A percentile compares a stretch with the other conserved stretches of the same genome.
These are phyloP conservation scores for Yamadazyma blattariae DNA, from an alignment of 1,139 yeast species.

Conservation along the genomic window DNA sequence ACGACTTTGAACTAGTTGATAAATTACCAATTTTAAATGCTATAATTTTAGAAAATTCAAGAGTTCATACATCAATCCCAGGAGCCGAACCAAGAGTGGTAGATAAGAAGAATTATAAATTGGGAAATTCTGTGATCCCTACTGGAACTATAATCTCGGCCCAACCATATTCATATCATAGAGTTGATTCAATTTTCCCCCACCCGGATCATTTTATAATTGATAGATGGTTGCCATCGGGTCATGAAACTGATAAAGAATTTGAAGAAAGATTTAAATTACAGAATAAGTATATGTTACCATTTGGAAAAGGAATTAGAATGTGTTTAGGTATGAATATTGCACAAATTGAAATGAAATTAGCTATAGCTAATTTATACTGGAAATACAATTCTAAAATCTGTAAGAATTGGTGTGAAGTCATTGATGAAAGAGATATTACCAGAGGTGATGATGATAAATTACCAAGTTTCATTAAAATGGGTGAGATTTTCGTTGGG, in stretches of 20 bases:
- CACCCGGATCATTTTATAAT: constrained; percentile 54
- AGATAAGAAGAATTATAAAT: constrained; percentile 22
- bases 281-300: constrained; percentile 59
- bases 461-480: constrained; percentile 18
- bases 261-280: constrained; percentile 33
- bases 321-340: constrained; percentile 75
- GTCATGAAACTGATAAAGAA: constrained; percentile 30
- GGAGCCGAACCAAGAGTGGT: constrained; percentile 69
- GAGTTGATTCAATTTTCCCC: constrained; percentile 48
- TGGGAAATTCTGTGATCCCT: constrained; percentile 37
- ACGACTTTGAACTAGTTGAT: constrained; percentile 43
- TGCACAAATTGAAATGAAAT: constrained; percentile 65
- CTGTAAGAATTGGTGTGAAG: constrained; percentile 43
- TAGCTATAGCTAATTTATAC: constrained; percentile 53
- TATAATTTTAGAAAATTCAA: constrained; percentile 52
- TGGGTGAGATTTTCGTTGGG: constrained; percentile 23
- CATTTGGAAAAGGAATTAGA: constrained; percentile 72
- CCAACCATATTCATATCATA: constrained; percentile 66
- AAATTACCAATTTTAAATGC: constrained; percentile 55
- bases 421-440: constrained; percentile 13
- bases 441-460: constrained; percentile 1
- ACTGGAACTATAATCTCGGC: constrained; percentile 56
- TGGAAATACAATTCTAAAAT: constrained; percentile 41
- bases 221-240: constrained; percentile 55
- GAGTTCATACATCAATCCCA: constrained; percentile 71